Evolutionary conservation across 225 moss, liverwort and hornwort species (phyloP).

Genomic region (Sphagnum contortum): DNA sequence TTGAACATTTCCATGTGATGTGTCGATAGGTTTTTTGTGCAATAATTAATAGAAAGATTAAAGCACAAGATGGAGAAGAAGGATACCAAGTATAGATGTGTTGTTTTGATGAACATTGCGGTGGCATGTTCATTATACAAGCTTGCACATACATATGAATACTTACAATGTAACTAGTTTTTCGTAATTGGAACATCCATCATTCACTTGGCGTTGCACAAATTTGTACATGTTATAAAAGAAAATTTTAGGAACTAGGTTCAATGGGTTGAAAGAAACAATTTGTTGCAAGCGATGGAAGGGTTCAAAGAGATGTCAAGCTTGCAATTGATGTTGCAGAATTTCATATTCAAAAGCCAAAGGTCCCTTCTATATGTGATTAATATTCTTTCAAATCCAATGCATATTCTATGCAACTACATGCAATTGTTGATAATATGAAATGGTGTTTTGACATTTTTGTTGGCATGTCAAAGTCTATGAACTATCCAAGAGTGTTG

Average conservation of each 20-base stretch:
- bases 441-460: not conserved
- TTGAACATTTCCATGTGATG: not conserved
- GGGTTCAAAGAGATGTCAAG: not conserved
- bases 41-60: not conserved
- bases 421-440: not conserved
- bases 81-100: not conserved
- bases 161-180: not conserved
- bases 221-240: not conserved
- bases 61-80: not conserved
- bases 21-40: not conserved
- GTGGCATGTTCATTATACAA: not conserved
- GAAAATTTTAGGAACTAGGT: not conserved
- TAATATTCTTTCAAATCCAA: not conserved
- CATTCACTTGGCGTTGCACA: not conserved
- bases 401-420: not conserved
- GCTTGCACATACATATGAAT: not conserved
- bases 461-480: not conserved
- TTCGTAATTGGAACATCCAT: not conserved
- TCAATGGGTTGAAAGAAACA: not conserved
- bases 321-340: not conserved
- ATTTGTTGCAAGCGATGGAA: not conserved
- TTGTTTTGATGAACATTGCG: not conserved
- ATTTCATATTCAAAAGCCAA: not conserved
- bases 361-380: not conserved
- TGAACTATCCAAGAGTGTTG: too few species aligned